Base-by-base conservation (phyloP, 768 basidiomycete species). In the Rhodocollybia butyracea region DNA sequence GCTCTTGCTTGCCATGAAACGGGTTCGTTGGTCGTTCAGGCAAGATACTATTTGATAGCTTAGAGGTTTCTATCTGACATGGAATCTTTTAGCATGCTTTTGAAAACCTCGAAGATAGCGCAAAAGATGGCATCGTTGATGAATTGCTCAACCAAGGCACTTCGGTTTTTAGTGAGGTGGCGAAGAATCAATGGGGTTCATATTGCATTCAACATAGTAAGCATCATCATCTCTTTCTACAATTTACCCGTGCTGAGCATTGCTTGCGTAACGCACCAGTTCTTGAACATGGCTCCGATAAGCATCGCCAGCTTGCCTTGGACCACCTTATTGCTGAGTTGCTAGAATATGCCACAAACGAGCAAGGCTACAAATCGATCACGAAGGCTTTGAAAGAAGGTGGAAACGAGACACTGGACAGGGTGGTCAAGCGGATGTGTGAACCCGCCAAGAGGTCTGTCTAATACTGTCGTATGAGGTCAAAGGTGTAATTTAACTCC, bases 1-100 rank as follows among this genome's bases (percentile, higher is more conserved):
- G 81, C 89, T 10, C 79, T 94, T 41, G 91, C 91, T 11, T 94
- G 91, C 64, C 91, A 94, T 63, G 91, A 94, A 71, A 94, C 91
- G 0, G 91, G 91, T 7, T 93, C 90, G 19, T 79, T 93, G 24
- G 90, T 93, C 45, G 90, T 92, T 46, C 90, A 91, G 80, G 90
- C 90, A 63, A 31, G 11, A 57, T 69, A 50, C n/a, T 29, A 30
- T 36, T 36, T 12, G 50, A 4, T 15, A 39, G 48, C 6, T 5
- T 36, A n/a, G 8, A 21, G 40, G 17, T 15, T 24, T 45, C 36
- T 31, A 60, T 38, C 57, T 58, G 34, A 56, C 29, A 34, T 34
- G 36, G 34, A 32, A 29, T 52, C 39, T 24, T 11, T 22, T 61
- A 89, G 87, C 89, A 91, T 55, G 89, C 89, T 0, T 92, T 92